Evolutionary conservation across 1,284 basidiomycete genomes (phyloP).

Genomic region (Naganishia albida): DNA sequence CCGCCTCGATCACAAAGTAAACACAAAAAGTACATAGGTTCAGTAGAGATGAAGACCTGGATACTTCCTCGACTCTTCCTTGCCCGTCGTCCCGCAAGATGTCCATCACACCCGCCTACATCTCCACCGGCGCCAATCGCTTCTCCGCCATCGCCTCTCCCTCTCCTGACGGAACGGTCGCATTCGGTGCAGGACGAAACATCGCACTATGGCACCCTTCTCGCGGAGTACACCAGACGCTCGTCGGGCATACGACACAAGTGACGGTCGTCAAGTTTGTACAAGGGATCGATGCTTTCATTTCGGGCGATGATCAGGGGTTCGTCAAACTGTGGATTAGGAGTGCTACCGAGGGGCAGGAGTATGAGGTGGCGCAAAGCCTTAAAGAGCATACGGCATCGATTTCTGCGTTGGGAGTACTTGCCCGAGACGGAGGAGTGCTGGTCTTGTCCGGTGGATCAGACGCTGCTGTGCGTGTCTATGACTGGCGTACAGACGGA

Average conservation of each 20-base stretch:
- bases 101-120: slow-evolving; percentile 58
- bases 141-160: slow-evolving; percentile 65
- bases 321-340: slow-evolving; percentile 51
- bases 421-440: slow-evolving; percentile 37
- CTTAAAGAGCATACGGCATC: slow-evolving; percentile 66
- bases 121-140: slow-evolving; percentile 76
- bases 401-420: slow-evolving; percentile 65
- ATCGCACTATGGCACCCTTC: slow-evolving; percentile 75
- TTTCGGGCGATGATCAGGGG: slow-evolving; percentile 75
- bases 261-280: slow-evolving; percentile 75
- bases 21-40: background rate
- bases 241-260: slow-evolving; percentile 71
- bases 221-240: slow-evolving; percentile 65
- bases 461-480: slow-evolving; percentile 72
- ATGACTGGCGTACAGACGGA: slow-evolving; percentile 54
- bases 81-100: background rate
- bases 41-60: background rate
- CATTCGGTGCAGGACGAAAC: slow-evolving; percentile 74
- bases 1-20: slow-evolving; percentile 12
- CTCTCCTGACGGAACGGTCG: slow-evolving; percentile 62
- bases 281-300: slow-evolving; percentile 48
- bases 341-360: slow-evolving; percentile 14
- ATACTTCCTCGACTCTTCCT: background rate
- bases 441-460: slow-evolving; percentile 73
- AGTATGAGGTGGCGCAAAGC: slow-evolving; percentile 62